phyloP scores from a whole-genome alignment of 768 basidiomycete species.

The Phallus indusiatus region DNA sequence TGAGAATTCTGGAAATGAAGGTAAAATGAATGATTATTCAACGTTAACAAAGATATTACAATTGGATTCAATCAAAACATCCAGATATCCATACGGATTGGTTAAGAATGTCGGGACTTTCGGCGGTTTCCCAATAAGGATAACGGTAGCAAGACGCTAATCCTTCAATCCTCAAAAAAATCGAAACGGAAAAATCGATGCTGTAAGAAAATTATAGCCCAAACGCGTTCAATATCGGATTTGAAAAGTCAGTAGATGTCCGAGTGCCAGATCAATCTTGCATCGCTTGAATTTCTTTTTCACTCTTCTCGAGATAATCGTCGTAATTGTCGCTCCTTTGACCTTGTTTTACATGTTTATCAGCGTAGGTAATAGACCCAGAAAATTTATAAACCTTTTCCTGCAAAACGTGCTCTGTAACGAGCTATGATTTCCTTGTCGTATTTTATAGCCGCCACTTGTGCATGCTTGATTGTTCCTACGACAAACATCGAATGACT shows the following conservation, averaged over 20 bases:
- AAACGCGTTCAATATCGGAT: neutral
- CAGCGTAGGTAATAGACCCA: neutral
- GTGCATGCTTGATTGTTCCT: conserved; percentile 81
- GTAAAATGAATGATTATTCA: neutral
- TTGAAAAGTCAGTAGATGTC: neutral
- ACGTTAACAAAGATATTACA: no score
- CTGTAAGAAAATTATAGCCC: neutral
- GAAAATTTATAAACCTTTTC: conserved; percentile 32
- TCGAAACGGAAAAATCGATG: no score
- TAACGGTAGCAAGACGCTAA: no score
- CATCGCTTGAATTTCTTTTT: conserved; percentile 52
- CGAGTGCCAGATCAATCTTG: conserved; percentile 43
- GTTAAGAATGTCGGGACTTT: no score
- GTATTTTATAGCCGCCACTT: conserved; percentile 65
- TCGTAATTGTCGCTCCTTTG: conserved; percentile 49
- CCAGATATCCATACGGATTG: no score
- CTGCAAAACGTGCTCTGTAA: conserved; percentile 45
- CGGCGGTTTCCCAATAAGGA: no score
- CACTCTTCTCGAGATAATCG: conserved; percentile 45
- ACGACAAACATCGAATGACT: neutral
- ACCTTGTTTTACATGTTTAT: neutral
- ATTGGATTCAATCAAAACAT: no score
- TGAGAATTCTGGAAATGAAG: neutral
- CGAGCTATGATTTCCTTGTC: conserved; percentile 65
- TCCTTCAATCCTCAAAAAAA: no score